Evolutionary conservation across 1,284 basidiomycete species (phyloP), one percentile per base, ranked within the genome.

Genomic region (Boletellus deceptivus): DNA sequence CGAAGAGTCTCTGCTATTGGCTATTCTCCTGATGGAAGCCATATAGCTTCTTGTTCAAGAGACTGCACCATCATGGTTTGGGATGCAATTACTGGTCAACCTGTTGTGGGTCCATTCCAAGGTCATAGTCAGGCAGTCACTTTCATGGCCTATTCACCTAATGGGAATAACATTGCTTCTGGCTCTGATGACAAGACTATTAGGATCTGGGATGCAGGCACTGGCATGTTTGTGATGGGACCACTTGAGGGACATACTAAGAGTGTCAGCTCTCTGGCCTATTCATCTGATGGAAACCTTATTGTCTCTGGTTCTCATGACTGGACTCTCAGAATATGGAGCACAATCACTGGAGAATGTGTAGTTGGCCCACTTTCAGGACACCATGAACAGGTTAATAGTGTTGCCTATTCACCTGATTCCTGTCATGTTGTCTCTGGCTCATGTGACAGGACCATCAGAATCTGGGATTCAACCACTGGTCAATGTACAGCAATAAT

Each of bases 21-120:
- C 35, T 63, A 53, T 37, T 63, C 55, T 0, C 53, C 61, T 44
- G 39, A 61, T 61, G 46, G 53, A 4, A 24, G 8, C 3, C 20
- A 43, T 4, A 37, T 61, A 48, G 39, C 17, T 16, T 57, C 56
- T 57, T 50, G 45, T 4, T 49, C 56, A 33, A 2, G 6, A 6
- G 56, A 63, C 2, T 2, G 0, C 0, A 48, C 52, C 8, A 45
- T 63, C 2, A 48, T 44, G 18, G 5, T 61, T 1, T 59, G 58
- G 55, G 46, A 59, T 56, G 45, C 49, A 38, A 18, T 0, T 4
- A 58, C 55, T 29, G 47, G 58, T 4, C 59, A 57, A 11, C 24
- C 40, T 31, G 11, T 59, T 17, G 49, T n/a, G 46, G 54, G 47
- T 48, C 57, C 47, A 40, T 40, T 61, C 2, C 36, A 49, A 20